Percentiles rank a stretch among this genome's conserved stretches.
Conservation (phyloP, 2,329 filamentous ascomycete species). For the Penicillium italicum region DNA sequence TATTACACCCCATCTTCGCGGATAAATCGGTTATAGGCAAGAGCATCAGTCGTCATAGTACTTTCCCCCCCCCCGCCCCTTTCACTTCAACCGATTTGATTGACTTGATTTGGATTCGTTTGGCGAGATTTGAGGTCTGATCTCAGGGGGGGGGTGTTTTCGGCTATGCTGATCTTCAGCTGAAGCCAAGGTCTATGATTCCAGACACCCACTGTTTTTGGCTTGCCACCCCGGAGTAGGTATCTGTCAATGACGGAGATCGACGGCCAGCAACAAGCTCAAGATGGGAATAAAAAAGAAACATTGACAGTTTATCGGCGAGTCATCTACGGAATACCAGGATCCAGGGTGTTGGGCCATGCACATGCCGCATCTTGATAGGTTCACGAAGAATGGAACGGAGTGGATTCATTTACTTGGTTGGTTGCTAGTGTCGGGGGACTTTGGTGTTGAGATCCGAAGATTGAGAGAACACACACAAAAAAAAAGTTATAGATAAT, state of each 20-base stretch:
- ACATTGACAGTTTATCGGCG: slow-evolving; percentile 15
- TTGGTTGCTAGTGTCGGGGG: slow-evolving; percentile 22
- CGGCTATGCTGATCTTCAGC: background rate
- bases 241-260: slow-evolving; percentile 13
- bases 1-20: background rate
- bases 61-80: background rate
- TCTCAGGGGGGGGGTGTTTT: slow-evolving; percentile 16
- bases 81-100: background rate
- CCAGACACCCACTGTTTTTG: background rate
- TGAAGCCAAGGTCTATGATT: slow-evolving; percentile 5
- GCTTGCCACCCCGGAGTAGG: slow-evolving; percentile 10
- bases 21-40: background rate
- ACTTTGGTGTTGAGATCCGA: slow-evolving; percentile 21
- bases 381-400: slow-evolving; percentile 12
- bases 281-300: background rate
- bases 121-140: slow-evolving; percentile 19
- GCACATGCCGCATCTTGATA: slow-evolving; percentile 21
- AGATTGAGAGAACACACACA: slow-evolving; percentile 16
- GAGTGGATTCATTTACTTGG: slow-evolving; percentile 6
- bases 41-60: background rate
- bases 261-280: background rate
- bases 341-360: slow-evolving; percentile 25
- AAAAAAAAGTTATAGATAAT: slow-evolving; percentile 5
- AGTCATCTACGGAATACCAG: slow-evolving; percentile 23
- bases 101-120: slow-evolving; percentile 1